Percentiles rank a stretch among this genome's conserved stretches.
phyloP scores from a whole-genome alignment of 1,284 basidiomycete species.

The Fomitiporia mediterranea region DNA sequence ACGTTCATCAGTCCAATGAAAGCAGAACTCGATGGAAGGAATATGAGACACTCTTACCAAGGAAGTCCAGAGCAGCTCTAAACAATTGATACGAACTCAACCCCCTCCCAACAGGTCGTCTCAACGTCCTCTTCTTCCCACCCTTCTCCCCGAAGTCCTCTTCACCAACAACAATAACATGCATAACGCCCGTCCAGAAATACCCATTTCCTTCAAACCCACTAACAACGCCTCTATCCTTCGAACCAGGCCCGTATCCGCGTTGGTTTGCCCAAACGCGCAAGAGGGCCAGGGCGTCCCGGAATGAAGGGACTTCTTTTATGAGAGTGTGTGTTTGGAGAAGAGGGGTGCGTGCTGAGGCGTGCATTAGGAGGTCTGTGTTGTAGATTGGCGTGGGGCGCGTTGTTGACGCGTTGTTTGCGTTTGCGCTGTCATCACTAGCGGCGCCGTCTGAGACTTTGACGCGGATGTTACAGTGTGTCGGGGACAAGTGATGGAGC shows the following conservation, averaged over 20 bases:
- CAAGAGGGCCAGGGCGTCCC: constrained; percentile 75
- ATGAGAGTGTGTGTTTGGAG: constrained; percentile 66
- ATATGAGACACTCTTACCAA: constrained; percentile 45
- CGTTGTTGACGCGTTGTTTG: no score
- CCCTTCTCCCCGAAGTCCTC: constrained; percentile 34
- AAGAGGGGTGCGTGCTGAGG: constrained; percentile 63
- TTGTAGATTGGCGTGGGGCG: constrained; percentile 74
- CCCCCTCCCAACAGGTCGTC: constrained; percentile 60
- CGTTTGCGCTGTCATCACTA: no score
- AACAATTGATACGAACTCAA: constrained; percentile 87
- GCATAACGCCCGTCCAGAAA: constrained; percentile 72
- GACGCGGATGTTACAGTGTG: constrained; percentile 66
- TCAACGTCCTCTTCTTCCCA: constrained; percentile 39
- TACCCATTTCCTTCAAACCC: constrained; percentile 65
- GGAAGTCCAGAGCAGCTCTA: constrained; percentile 73
- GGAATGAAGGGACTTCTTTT: constrained; percentile 59
- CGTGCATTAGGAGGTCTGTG: constrained; percentile 62
- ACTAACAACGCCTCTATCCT: constrained; percentile 47
- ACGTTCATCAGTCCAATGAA: no score
- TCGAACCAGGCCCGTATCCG: constrained; percentile 51
- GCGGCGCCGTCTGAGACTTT: constrained; percentile 23
- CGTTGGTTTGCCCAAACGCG: constrained; percentile 90
- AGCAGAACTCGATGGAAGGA: neutral
- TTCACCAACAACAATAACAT: constrained; percentile 68
- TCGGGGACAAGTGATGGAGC: constrained; percentile 66